Conservation (phyloP, 1,139 yeast genomes). For the Magnusiomyces tetraspermus region DNA sequence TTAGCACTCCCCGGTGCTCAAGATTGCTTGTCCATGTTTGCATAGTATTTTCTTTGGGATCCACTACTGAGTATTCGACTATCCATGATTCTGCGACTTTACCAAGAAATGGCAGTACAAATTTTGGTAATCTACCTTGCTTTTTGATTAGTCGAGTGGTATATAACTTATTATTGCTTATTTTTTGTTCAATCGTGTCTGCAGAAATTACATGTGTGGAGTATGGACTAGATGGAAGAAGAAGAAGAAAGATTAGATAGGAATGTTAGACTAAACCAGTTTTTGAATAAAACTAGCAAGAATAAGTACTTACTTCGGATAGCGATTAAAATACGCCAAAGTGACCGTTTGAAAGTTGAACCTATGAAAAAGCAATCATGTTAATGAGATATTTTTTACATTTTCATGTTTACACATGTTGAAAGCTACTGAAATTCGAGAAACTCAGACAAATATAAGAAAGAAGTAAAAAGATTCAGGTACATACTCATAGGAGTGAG, state of each 20-base stretch:
- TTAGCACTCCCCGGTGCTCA: conserved; percentile 72
- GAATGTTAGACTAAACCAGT: neutral
- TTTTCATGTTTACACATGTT: no score
- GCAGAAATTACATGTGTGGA: conserved; percentile 81
- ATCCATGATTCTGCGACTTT: conserved; percentile 71
- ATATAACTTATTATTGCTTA: conserved; percentile 50
- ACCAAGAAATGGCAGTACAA: conserved; percentile 72
- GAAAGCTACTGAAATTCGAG: no score
- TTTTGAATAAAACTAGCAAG: neutral
- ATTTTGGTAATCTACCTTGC: conserved; percentile 70
- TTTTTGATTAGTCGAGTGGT: conserved; percentile 72
- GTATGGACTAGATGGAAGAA: conserved; percentile 42
- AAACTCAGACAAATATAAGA: no score
- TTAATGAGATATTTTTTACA: neutral
- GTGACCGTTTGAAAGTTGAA: conserved; percentile 63
- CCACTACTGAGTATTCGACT: conserved; percentile 68
- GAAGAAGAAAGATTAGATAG: neutral
- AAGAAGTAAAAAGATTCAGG: neutral
- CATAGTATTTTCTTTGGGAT: conserved; percentile 50
- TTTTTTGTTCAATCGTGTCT: conserved; percentile 57
- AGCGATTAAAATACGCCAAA: conserved; percentile 71
- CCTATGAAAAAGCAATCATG: conserved; percentile 13
- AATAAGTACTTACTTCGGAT: conserved; percentile 46
- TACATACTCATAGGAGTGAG: conserved; percentile 3
- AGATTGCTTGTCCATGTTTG: conserved; percentile 71